phyloP scores from a whole-genome alignment of 768 basidiomycete species.

The Peribolospora kevripleyi region DNA sequence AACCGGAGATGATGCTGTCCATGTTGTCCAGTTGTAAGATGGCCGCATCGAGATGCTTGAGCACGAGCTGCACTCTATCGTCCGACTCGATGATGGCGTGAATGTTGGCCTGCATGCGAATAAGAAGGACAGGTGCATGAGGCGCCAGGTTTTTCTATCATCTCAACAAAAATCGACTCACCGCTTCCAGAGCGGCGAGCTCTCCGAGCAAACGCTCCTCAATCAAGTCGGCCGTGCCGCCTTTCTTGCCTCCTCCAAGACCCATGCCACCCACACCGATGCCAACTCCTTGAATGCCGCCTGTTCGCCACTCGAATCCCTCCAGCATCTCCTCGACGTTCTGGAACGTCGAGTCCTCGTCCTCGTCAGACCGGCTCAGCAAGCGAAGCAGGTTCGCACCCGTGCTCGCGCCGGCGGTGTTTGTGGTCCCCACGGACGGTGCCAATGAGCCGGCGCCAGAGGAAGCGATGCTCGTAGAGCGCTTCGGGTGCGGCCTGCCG shows the following conservation, averaged over 20 bases:
- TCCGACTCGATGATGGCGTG: slow-evolving; percentile 94
- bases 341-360: slow-evolving; percentile 52
- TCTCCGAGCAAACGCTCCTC: slow-evolving; percentile 75
- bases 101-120: slow-evolving; percentile 51
- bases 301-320: slow-evolving; percentile 74
- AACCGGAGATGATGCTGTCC: slow-evolving; percentile 68
- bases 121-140: neutral
- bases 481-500: too few relatives aligned
- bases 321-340: slow-evolving; percentile 98
- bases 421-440: too few relatives aligned
- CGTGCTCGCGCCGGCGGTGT: too few relatives aligned
- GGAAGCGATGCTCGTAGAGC: too few relatives aligned
- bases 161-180: slow-evolving; percentile 17
- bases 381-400: too few relatives aligned
- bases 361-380: slow-evolving; percentile 26
- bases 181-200: slow-evolving; percentile 78
- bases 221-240: slow-evolving; percentile 61
- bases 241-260: slow-evolving; percentile 28
- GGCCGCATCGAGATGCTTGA: slow-evolving; percentile 74
- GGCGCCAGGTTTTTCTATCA: neutral
- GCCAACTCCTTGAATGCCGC: neutral
- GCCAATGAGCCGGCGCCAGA: too few relatives aligned
- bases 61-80: slow-evolving; percentile 59
- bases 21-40: slow-evolving; percentile 67
- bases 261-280: slow-evolving; percentile 2